Conservation (phyloP, 768 basidiomycete species). For the Filobasidium wieringae region DNA sequence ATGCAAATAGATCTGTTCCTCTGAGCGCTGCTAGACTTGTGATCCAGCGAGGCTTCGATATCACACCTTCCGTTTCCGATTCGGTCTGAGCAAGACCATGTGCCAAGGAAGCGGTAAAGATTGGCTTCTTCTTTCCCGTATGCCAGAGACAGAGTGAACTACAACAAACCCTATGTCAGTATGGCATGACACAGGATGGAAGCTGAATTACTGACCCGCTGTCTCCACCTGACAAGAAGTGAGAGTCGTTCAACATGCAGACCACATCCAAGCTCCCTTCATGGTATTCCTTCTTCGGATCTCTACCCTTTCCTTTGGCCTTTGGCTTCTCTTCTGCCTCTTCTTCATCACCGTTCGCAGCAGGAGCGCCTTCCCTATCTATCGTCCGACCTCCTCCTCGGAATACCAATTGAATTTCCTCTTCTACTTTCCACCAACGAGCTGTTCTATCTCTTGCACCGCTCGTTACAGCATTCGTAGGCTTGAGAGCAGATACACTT, state of each 20-base stretch:
- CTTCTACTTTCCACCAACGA: slow-evolving; percentile 90
- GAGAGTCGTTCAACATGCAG: slow-evolving; percentile 88
- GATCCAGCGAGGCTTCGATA: slow-evolving; percentile 80
- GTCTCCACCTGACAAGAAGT: slow-evolving; percentile 87
- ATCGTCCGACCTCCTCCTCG: slow-evolving; percentile 78
- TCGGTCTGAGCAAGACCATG: slow-evolving; percentile 68
- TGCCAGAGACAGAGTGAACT: slow-evolving; percentile 66
- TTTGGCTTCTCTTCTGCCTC: slow-evolving; percentile 24
- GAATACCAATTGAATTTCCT: slow-evolving; percentile 90
- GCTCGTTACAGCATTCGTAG: slow-evolving; percentile 72
- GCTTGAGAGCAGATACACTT: slow-evolving; percentile 63
- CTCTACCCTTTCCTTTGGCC: slow-evolving; percentile 24
- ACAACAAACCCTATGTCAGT: background rate
- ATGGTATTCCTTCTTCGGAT: slow-evolving; percentile 49
- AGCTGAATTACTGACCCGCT: slow-evolving; percentile 58
- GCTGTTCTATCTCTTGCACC: slow-evolving; percentile 84
- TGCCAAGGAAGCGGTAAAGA: slow-evolving; percentile 72
- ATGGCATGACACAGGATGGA: background rate
- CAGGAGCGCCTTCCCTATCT: slow-evolving; percentile 7
- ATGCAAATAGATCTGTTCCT: slow-evolving; percentile 82
- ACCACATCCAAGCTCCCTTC: slow-evolving; percentile 89
- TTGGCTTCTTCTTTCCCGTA: slow-evolving; percentile 84
- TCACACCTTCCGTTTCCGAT: slow-evolving; percentile 61
- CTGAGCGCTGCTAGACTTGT: slow-evolving; percentile 68
- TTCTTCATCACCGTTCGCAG: background rate